phyloP scores from a whole-genome alignment of 2,329 filamentous ascomycete genomes.

The Ophiostoma sp. region DNA sequence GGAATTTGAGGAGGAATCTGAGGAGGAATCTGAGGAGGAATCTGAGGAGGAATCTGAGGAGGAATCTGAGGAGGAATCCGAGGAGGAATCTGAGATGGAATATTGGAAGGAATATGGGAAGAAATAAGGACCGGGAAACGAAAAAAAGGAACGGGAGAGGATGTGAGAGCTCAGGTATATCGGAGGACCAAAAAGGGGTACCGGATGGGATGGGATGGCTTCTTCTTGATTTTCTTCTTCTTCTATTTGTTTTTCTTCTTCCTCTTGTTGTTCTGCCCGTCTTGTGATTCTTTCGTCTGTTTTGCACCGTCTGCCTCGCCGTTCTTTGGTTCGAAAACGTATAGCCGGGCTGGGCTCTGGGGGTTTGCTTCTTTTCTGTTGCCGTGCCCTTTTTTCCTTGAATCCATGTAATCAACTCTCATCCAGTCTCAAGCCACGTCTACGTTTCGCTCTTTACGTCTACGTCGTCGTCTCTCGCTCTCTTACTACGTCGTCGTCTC shows the following conservation, averaged over 20 bases:
- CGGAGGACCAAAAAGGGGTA: constrained; percentile 13
- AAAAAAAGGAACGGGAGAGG: background rate
- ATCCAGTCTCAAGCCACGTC: background rate
- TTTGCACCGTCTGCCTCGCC: background rate
- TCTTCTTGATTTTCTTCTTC: constrained; percentile 6
- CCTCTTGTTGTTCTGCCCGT: background rate
- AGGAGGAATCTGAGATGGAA: background rate
- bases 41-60: background rate
- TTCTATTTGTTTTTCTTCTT: background rate
- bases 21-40: background rate
- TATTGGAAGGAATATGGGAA: background rate
- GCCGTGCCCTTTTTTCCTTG: constrained; percentile 18
- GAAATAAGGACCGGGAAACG: background rate
- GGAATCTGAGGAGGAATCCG: background rate
- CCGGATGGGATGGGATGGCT: constrained; percentile 8
- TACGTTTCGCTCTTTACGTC: background rate
- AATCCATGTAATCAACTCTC: constrained; percentile 29
- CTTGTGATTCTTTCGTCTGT: background rate
- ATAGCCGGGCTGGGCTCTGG: constrained; percentile 3
- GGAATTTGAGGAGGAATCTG: background rate
- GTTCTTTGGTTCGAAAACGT: background rate
- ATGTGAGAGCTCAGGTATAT: constrained; percentile 8
- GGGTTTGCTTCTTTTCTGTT: constrained; percentile 7
- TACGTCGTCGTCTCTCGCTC: background rate
- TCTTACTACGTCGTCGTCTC: background rate